phyloP scores from a whole-genome alignment of 164 flowering plant species.

The Warburgia ugandensis region DNA sequence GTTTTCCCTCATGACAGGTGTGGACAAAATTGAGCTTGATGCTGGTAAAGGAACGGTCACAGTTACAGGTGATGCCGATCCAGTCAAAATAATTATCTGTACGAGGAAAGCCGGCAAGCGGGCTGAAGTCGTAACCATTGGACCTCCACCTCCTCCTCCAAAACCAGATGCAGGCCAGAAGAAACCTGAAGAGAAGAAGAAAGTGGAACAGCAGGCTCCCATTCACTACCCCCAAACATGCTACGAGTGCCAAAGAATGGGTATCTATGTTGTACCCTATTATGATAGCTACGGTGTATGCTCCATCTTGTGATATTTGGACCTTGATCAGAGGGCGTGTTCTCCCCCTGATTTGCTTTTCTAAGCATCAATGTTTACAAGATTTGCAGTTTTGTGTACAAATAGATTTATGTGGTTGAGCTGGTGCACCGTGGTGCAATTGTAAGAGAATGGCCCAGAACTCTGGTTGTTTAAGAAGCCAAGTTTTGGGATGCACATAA shows the following conservation, averaged over 20 bases:
- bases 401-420: too few species aligned
- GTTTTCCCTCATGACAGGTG: conserved; percentile 25
- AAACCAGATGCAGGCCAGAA: conserved; percentile 22
- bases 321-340: too few species aligned
- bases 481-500: too few species aligned
- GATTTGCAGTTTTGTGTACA: too few species aligned
- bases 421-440: too few species aligned
- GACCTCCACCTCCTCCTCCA: conserved; percentile 55
- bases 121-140: conserved; percentile 43
- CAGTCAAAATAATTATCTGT: conserved; percentile 32
- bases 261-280: conserved; percentile 8
- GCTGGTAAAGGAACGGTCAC: conserved; percentile 43
- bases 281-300: too few species aligned
- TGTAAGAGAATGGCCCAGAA: too few species aligned
- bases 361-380: too few species aligned
- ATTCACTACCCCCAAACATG: conserved; percentile 12
- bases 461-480: too few species aligned
- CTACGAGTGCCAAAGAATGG: conserved; percentile 17
- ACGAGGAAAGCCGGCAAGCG: conserved; percentile 41
- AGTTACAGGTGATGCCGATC: conserved; percentile 60
- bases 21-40: conserved; percentile 55
- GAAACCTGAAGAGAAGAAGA: conserved; percentile 23
- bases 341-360: too few species aligned
- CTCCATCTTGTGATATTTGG: too few species aligned
- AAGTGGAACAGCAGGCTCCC: conserved; percentile 9